A percentile compares a stretch with the other conserved stretches of the same genome.
Evolutionary conservation across 2,329 filamentous ascomycete species (phyloP).

Genomic region (Corinectria fuckeliana): DNA sequence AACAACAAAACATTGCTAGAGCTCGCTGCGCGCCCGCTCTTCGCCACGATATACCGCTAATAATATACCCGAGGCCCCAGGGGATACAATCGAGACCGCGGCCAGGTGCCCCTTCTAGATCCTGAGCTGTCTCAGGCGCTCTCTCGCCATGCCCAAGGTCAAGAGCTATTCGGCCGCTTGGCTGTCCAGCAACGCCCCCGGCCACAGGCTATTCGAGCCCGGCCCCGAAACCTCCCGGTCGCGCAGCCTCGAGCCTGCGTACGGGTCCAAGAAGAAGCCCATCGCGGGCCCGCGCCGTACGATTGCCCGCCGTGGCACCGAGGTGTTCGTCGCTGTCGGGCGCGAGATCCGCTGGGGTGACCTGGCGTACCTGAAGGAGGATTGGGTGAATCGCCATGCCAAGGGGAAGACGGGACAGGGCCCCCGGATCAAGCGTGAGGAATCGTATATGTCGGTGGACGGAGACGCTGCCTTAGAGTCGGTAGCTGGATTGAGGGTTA

Average conservation of each 20-base stretch:
- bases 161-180: slow-evolving; percentile 86
- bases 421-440: slow-evolving; percentile 56
- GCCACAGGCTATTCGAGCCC: slow-evolving; percentile 76
- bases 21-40: background rate
- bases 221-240: slow-evolving; percentile 47
- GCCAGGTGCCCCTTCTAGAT: slow-evolving; percentile 6
- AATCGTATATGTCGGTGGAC: slow-evolving; percentile 48
- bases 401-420: slow-evolving; percentile 42
- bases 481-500: slow-evolving; percentile 43
- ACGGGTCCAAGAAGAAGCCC: slow-evolving; percentile 51
- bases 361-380: slow-evolving; percentile 77
- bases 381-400: slow-evolving; percentile 43
- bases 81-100: slow-evolving; percentile 15
- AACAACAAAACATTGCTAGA: slow-evolving; percentile 14
- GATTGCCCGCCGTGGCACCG: slow-evolving; percentile 81
- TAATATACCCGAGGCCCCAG: slow-evolving; percentile 14
- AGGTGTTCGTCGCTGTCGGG: slow-evolving; percentile 87
- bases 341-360: slow-evolving; percentile 94
- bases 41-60: background rate
- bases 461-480: slow-evolving; percentile 37
- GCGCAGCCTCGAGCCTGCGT: slow-evolving; percentile 48
- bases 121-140: slow-evolving; percentile 23
- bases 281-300: slow-evolving; percentile 63
- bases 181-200: slow-evolving; percentile 80
- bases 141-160: slow-evolving; percentile 76